Evolutionary conservation across 2,329 filamentous ascomycete genomes (phyloP), one percentile per base, ranked within the genome.

Genomic region (Neonectria neomacrospora): DNA sequence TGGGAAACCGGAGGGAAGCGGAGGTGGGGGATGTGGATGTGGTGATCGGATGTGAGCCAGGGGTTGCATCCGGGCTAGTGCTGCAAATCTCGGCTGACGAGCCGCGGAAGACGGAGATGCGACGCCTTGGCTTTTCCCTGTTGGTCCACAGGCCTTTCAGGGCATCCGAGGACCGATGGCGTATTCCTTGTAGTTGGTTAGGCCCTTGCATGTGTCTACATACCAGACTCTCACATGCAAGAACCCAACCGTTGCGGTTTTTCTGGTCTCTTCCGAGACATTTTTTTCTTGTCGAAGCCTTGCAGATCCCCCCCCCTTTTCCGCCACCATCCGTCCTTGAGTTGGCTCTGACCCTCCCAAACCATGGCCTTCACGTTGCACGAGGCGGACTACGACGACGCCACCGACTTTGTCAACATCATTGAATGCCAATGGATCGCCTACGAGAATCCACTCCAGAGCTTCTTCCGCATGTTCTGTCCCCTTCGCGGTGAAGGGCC

Each of bases 381-480:
- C 3, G 65, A 70, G 14, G 69, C 67, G 0, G 62, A 70, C 32
- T 56, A 20, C 10, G 37, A 41, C 1, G n/a, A 52, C 4, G 37
- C 58, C 12, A 23, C 54, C 0, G 69, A 71, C 51, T 71, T 71
- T 41, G 54, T 53, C 22, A 54, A 69, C 22, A 42, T 69, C n/a
- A 65, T 71, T n/a, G 59, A 65, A 6, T 69, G 64, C 2, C 64
- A 70, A 57, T 70, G 67, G 64, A 23, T 39, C 3, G 48, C 64
- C 2, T 71, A 69, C 8, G 66, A 70, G 22, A 59, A 61, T 3
- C 64, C 69, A 0, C 45, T 50, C 8, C 67, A 69, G 14, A 60
- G 20, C 0, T 71, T 71, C 50, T 71, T 65, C 18, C 66, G 69
- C 51, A 62, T 72, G 48, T 69, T 72, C 7, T 72, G 67, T n/a